Evolutionary conservation across 2,329 filamentous ascomycete species (phyloP).

Genomic region (Trichoderma simmonsii): DNA sequence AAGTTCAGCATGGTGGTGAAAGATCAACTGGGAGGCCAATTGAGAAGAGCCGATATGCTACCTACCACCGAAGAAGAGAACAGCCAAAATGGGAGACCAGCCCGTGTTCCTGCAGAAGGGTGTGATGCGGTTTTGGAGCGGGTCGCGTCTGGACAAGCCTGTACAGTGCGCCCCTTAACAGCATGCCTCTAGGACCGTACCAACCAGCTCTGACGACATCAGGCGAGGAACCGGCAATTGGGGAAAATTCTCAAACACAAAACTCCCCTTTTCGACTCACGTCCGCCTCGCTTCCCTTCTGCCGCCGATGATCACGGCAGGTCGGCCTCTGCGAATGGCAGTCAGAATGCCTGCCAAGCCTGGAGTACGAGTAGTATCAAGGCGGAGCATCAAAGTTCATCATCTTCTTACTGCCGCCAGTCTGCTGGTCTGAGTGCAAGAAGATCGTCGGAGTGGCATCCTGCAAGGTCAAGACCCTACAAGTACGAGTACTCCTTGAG

Average conservation of each 20-base stretch:
- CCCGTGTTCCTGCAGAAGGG: constrained; percentile 23
- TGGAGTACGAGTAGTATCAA: background rate
- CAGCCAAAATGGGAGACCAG: background rate
- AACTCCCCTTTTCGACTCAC: constrained; percentile 14
- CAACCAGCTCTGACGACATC: background rate
- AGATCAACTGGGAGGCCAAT: background rate
- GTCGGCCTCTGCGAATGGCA: background rate
- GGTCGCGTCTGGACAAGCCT: background rate
- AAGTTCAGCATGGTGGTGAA: background rate
- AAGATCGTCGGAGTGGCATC: background rate
- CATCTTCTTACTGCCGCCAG: background rate
- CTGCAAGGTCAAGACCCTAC: background rate
- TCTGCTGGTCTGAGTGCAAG: background rate
- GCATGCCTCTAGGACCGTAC: background rate
- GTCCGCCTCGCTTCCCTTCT: constrained; percentile 4
- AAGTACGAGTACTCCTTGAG: background rate
- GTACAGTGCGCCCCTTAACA: constrained; percentile 16
- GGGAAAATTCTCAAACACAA: constrained; percentile 7
- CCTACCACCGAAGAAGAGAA: background rate
- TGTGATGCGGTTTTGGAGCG: constrained; percentile 18
- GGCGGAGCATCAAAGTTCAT: background rate
- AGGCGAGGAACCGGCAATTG: background rate
- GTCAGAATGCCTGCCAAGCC: background rate
- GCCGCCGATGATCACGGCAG: constrained; percentile 14
- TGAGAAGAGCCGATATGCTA: background rate